phyloP scores from a whole-genome alignment of 2,329 filamentous ascomycete genomes.

The Lithohypha guttulata region DNA sequence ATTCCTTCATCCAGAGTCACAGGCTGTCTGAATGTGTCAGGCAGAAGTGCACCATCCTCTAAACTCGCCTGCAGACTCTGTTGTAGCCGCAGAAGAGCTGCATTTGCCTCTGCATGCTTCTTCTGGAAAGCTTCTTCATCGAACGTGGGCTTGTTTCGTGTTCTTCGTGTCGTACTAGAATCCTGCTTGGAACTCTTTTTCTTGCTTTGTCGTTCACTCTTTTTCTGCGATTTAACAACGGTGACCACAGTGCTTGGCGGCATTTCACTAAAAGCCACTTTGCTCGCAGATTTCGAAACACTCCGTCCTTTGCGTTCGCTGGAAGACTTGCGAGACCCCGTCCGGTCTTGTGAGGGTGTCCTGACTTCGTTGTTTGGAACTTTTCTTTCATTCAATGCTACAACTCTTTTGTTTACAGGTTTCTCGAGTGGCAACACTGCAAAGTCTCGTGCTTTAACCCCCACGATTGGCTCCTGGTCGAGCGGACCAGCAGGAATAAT shows the following conservation, averaged over 20 bases:
- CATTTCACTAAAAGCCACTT: constrained; percentile 1
- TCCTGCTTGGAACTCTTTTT: not conserved
- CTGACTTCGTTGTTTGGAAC: not conserved
- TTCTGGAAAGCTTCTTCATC: constrained; percentile 18
- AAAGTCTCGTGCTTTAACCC: constrained; percentile 18
- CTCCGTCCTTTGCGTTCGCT: not conserved
- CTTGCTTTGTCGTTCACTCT: constrained; percentile 1
- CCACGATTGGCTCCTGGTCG: constrained; percentile 1
- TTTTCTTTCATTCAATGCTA: not conserved
- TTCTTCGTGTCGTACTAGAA: not conserved
- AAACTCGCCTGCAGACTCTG: constrained; percentile 20
- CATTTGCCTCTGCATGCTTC: constrained; percentile 21
- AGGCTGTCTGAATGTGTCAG: not conserved
- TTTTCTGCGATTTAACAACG: constrained; percentile 12
- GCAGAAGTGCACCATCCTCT: not conserved
- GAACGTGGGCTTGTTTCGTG: constrained; percentile 4
- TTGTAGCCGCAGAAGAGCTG: constrained; percentile 19
- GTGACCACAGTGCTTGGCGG: not conserved
- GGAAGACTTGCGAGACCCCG: not conserved
- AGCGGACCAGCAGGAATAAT: constrained; percentile 5
- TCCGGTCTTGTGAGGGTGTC: not conserved
- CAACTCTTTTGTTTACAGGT: constrained; percentile 1
- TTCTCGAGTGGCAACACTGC: constrained; percentile 12
- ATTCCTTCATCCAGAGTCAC: not conserved
- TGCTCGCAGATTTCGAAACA: constrained; percentile 5